A percentile compares a stretch with the other conserved stretches of the same genome.
Evolutionary conservation across 352 stramenopile genomes (phyloP).

Genomic region (Pythium sp.): DNA sequence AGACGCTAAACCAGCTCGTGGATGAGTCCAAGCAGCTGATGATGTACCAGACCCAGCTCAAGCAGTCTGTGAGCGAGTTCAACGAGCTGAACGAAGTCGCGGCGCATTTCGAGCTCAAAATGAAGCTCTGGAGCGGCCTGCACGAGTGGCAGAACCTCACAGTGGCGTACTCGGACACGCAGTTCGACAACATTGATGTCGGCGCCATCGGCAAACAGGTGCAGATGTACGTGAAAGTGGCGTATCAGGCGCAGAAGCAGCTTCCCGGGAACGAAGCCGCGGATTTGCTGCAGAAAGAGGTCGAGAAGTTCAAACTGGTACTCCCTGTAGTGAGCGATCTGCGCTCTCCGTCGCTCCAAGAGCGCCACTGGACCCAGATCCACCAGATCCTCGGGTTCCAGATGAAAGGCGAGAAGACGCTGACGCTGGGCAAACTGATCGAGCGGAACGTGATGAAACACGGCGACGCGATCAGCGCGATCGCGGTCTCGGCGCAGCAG

Average conservation of each 20-base stretch:
- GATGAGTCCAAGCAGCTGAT: conserved; percentile 83
- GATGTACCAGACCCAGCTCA: conserved; percentile 87
- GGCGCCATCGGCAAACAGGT: conserved; percentile 87
- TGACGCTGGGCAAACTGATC: conserved; percentile 88
- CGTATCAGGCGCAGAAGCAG: conserved; percentile 83
- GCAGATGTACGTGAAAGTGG: conserved; percentile 84
- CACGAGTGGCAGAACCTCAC: conserved; percentile 84
- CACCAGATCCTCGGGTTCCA: conserved; percentile 83
- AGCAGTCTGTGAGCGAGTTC: conserved; percentile 87
- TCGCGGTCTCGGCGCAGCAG: conserved; percentile 87
- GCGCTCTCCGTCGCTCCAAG: conserved; percentile 57
- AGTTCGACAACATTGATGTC: conserved; percentile 90
- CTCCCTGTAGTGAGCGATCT: conserved; percentile 77
- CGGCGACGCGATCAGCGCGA: conserved; percentile 80
- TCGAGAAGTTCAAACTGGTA: conserved; percentile 90
- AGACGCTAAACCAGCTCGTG: conserved; percentile 66
- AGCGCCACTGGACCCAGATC: conserved; percentile 78
- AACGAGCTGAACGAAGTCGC: conserved; percentile 87
- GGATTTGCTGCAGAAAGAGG: conserved; percentile 75
- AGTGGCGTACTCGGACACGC: conserved; percentile 67
- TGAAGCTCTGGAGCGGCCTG: conserved; percentile 87
- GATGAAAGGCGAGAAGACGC: conserved; percentile 73
- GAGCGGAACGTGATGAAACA: conserved; percentile 86
- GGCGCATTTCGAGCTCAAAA: conserved; percentile 87
- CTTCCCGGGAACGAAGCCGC: conserved; percentile 85